A percentile compares a stretch with the other conserved stretches of the same genome.
phyloP scores from a whole-genome alignment of 495 filamentous ascomycete species.

The Patellaria atrata region DNA sequence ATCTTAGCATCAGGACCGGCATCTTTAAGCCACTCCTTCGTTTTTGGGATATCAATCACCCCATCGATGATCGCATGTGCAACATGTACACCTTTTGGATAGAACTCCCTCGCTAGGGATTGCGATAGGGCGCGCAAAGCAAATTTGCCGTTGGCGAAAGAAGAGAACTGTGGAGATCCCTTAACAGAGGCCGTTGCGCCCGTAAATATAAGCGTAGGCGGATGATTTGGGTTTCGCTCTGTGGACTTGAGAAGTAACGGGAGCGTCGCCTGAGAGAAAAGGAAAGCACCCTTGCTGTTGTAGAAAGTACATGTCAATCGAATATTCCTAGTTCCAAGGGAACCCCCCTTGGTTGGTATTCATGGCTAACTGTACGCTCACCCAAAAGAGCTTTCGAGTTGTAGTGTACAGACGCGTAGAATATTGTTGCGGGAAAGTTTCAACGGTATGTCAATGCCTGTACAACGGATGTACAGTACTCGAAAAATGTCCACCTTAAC shows the following conservation, averaged over 20 bases:
- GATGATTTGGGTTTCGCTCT: constrained; percentile 36
- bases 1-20: constrained; percentile 55
- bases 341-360: no score
- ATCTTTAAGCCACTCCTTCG: constrained; percentile 45
- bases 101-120: constrained; percentile 74
- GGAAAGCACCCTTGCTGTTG: constrained; percentile 46
- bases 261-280: constrained; percentile 59
- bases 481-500: no score
- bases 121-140: constrained; percentile 65
- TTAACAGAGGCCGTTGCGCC: constrained; percentile 73
- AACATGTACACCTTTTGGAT: constrained; percentile 78
- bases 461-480: no score
- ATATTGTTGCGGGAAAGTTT: no score
- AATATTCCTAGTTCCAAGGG: no score
- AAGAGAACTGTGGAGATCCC: constrained; percentile 52
- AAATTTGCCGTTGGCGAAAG: constrained; percentile 70
- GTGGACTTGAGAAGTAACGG: constrained; percentile 54
- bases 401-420: no score
- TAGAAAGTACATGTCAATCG: no score
- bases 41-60: constrained; percentile 70
- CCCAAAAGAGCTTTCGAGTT: no score
- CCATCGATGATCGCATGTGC: constrained; percentile 77
- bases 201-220: constrained; percentile 75
- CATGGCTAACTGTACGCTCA: no score
- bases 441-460: no score